Evolutionary conservation across 345 rosid genomes (phyloP), one percentile per base, ranked within the genome.

Genomic region (Gossypium thurberi): DNA sequence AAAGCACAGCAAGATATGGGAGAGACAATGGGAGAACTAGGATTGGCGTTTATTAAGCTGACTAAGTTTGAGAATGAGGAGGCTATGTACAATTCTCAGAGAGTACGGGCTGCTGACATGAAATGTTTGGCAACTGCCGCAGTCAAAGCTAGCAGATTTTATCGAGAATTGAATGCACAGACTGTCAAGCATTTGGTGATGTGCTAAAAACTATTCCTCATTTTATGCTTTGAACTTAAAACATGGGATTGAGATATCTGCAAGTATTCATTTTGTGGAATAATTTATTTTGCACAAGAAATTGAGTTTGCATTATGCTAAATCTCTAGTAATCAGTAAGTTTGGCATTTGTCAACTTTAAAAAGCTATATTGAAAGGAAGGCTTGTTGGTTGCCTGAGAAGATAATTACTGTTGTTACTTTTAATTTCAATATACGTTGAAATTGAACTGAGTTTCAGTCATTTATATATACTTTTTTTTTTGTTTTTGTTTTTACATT

Each of bases 1-100:
- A 91, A 95, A 82, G 91, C 94, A 52, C 98, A 93, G 76, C 97
- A 95, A 85, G 99, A 93, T 80, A 90, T 90, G 91, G 97, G 99
- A 62, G 98, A 93, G 67, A 93, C 99, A 51, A 84, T 93, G 92
- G 98, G 97, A 65, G 98, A 90, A 74, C 66, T 95, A 65, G 97
- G 99, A 53, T 77, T 91, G 80, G 86, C 97, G 12, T 93, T 96
- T 72, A 90, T 96, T 72, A 95, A 95, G 78, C 79, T 92, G 78
- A 88, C 97, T 0, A 95, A 92, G 78, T 95, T 92, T 66, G 98
- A 96, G 86, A 91, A 87, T 21, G 98, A 96, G 82, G 94, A 93
- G 83, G 94, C 97, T 9, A 65, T 85, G 60, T 91, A 83, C 74
- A 87, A 90, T 69, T 73, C 88, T 0, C 99, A 96, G 74, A 86